Evolutionary conservation across 164 flowering plant species (phyloP), one percentile per base, ranked within the genome.

Genomic region (Hamamelis virginiana): DNA sequence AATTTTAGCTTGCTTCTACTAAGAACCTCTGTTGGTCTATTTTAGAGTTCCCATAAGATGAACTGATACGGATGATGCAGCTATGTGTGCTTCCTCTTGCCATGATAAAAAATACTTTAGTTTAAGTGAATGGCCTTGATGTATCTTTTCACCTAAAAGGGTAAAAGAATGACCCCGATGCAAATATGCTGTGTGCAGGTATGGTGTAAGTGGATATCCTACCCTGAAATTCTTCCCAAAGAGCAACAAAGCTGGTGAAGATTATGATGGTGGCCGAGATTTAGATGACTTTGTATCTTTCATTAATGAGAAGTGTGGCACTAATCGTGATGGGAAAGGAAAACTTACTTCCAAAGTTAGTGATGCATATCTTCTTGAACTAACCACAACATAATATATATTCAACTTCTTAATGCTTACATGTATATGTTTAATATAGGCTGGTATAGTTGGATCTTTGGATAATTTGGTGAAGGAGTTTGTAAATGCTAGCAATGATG

Each of bases 211-310:
- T 79, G 98, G 99, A 9, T 96, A 19, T 68, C 99, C 99, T 56
- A 91, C 99, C 51, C 72, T 96, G 83, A 96, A 96, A 71, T 93
- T 93, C 79, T 96, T 93, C 77, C 98, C 99, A 6, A 93, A 83
- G 82, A 72, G 78, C 80, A 93, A 96, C 79, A 93, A 96, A 81
- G 97, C 81, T 72, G 99, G 98, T 74, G 97, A 91, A 75, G 98
- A 90, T 10, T 96, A 89, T 81, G 94, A 89, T 8, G 99, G 91
- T 75, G 98, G 91, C n/a, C 82, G 96, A 64, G 98, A 96, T 72
- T 38, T 90, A 25, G 94, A 88, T 22, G 94, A 87, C 74, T 96
- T 96, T 74, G 97, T 93, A 14, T 76, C 65, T 69, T 93, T 93
- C 80, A 86, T 96, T 75, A 96, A 96, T 75, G 95, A 89, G 67